Evolutionary conservation across 2,329 filamentous ascomycete species (phyloP).

Genomic region (Ustilaginoidea virens): DNA sequence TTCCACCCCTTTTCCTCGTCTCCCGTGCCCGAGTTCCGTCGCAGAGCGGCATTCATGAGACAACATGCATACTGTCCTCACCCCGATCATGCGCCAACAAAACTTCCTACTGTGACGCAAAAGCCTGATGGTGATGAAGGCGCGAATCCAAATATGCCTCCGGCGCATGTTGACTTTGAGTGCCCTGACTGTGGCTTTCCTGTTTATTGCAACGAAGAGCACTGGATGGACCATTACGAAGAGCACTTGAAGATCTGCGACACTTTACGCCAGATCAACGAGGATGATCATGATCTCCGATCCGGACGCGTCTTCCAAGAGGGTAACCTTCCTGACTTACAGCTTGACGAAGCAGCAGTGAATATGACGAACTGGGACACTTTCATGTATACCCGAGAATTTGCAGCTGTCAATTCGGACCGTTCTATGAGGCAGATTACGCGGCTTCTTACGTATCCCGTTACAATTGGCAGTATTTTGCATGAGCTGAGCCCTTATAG

Average conservation of each 20-base stretch:
- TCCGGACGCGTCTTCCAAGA: conserved; percentile 88
- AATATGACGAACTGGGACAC: conserved; percentile 99
- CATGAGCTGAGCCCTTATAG: conserved; percentile 92
- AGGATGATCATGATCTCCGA: conserved; percentile 89
- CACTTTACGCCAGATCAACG: conserved; percentile 80
- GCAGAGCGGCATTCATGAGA: conserved; percentile 78
- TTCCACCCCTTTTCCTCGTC: conserved; percentile 89
- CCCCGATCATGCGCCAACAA: conserved; percentile 66
- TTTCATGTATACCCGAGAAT: conserved; percentile 82
- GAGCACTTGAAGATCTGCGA: conserved; percentile 86
- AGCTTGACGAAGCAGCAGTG: conserved; percentile 82
- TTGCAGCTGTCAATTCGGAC: conserved; percentile 80
- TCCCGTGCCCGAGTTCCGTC: conserved; percentile 74
- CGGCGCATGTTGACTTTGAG: conserved; percentile 80
- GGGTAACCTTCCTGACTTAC: conserved; percentile 76
- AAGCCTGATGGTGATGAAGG: conserved; percentile 47
- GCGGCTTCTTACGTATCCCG: conserved; percentile 79
- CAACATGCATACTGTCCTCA: conserved; percentile 92
- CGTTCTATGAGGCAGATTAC: conserved; percentile 87
- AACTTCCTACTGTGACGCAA: conserved; percentile 46
- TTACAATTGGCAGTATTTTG: conserved; percentile 80
- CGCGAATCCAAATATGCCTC: conserved; percentile 40
- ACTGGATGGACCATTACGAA: conserved; percentile 95
- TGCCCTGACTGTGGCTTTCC: conserved; percentile 94
- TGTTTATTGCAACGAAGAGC: conserved; percentile 83